Evolutionary conservation across 768 basidiomycete species (phyloP).

Genomic region (Mycena albidolilacea): DNA sequence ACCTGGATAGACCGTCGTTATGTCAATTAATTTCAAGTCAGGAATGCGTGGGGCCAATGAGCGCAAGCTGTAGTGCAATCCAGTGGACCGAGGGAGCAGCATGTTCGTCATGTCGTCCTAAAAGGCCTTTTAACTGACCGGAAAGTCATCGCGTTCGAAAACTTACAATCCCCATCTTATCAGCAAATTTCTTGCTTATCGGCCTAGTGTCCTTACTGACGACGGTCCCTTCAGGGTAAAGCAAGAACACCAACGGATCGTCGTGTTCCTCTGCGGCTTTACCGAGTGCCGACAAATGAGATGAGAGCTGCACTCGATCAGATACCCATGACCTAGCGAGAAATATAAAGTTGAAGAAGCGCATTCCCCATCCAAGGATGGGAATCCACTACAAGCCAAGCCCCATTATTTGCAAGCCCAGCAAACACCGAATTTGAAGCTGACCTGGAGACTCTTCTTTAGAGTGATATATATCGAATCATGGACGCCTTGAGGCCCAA

Average conservation of each 20-base stretch:
- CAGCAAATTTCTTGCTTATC: slow-evolving; percentile 88
- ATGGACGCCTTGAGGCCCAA: slow-evolving; percentile 71
- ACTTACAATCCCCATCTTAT: slow-evolving; percentile 89
- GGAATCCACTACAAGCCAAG: slow-evolving; percentile 67
- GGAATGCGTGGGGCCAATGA: slow-evolving; percentile 85
- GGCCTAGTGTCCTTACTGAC: slow-evolving; percentile 90
- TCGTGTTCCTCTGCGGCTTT: slow-evolving; percentile 76
- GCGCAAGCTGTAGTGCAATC: slow-evolving; percentile 87
- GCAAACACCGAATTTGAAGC: background rate
- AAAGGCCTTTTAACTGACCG: background rate
- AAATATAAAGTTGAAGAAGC: slow-evolving; percentile 95
- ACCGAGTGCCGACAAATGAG: slow-evolving; percentile 78
- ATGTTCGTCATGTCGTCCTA: slow-evolving; percentile 85
- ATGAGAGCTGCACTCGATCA: slow-evolving; percentile 78
- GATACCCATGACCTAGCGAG: slow-evolving; percentile 92
- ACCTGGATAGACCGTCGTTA: slow-evolving; percentile 95
- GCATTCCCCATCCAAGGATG: slow-evolving; percentile 95
- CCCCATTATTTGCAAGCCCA: background rate
- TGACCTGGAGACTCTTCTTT: slow-evolving; percentile 89
- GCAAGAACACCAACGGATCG: slow-evolving; percentile 83
- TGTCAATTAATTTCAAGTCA: slow-evolving; percentile 85
- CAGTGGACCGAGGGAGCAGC: slow-evolving; percentile 95
- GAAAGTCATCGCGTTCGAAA: slow-evolving; percentile 35
- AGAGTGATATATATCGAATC: slow-evolving; percentile 90
- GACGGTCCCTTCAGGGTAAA: slow-evolving; percentile 98